These are phyloP conservation scores for Pistacia vera DNA, from an alignment of 345 rosid species.

Conservation along the genomic window DNA sequence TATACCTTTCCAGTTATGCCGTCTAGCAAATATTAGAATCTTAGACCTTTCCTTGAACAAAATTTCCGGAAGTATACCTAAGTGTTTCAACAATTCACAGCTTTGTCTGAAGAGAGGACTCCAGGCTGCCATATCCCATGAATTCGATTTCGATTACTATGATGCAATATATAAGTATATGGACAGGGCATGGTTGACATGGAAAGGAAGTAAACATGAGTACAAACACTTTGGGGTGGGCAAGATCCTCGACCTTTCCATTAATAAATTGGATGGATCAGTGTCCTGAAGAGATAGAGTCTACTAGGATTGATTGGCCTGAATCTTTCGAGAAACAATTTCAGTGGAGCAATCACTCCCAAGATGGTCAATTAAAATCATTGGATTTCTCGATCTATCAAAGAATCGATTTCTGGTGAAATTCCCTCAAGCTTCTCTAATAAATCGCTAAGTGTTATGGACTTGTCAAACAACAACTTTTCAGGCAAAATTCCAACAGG, in stretches of 20 bases:
- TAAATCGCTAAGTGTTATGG: conserved; percentile 9
- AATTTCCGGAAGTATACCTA: conserved; percentile 5
- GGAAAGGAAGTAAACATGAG: conserved; percentile 27
- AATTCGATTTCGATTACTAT: too few relatives aligned
- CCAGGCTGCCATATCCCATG: neutral
- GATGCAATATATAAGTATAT: neutral
- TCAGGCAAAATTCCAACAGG: conserved; percentile 19
- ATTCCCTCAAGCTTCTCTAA: conserved; percentile 23
- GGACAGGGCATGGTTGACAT: conserved; percentile 21
- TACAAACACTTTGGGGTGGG: conserved; percentile 9
- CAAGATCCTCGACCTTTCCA: conserved; percentile 17
- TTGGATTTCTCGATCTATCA: conserved; percentile 40
- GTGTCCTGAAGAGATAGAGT: conserved; percentile 29
- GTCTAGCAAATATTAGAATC: neutral
- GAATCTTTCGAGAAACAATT: conserved; percentile 21
- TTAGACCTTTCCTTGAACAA: conserved; percentile 8
- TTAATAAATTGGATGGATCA: conserved; percentile 34
- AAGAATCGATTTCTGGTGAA: conserved; percentile 32
- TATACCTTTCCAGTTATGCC: neutral
- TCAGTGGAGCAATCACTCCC: conserved; percentile 20
- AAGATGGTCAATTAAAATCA: conserved; percentile 23
- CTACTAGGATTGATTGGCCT: conserved; percentile 17
- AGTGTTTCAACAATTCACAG: neutral
- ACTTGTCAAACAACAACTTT: conserved; percentile 14
- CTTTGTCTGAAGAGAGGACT: neutral